phyloP scores from a whole-genome alignment of 306 rosid species.

The Rosa chinensis region DNA sequence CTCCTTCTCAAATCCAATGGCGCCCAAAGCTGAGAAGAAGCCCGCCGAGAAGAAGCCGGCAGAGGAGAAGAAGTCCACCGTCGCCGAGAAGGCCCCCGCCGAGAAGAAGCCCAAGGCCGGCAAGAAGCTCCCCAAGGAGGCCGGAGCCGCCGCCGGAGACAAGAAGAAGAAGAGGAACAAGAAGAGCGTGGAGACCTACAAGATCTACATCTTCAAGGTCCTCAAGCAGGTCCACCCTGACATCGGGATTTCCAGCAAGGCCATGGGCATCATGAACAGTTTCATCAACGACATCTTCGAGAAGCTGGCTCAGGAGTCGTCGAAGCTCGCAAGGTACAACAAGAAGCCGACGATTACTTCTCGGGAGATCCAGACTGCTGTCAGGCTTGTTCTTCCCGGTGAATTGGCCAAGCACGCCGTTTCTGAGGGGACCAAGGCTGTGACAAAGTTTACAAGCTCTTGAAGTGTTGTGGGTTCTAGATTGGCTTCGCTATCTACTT shows the following conservation, averaged over 20 bases:
- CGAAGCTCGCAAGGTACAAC: constrained; percentile 71
- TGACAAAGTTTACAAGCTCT: constrained; percentile 62
- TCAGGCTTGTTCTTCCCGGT: constrained; percentile 65
- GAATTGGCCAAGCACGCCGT: constrained; percentile 74
- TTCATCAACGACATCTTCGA: constrained; percentile 74
- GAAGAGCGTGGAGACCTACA: constrained; percentile 70
- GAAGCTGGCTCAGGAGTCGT: constrained; percentile 73
- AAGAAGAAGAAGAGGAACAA: constrained; percentile 73
- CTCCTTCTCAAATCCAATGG: background rate
- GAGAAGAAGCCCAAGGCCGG: constrained; percentile 85
- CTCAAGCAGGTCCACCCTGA: constrained; percentile 74
- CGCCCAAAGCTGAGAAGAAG: constrained; percentile 29
- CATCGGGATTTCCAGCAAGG: constrained; percentile 74
- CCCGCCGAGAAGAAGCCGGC: constrained; percentile 66
- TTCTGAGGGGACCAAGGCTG: constrained; percentile 76
- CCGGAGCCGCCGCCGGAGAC: constrained; percentile 48
- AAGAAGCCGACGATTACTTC: constrained; percentile 76
- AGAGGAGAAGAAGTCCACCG: constrained; percentile 43
- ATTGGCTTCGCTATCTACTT: background rate
- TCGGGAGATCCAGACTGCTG: constrained; percentile 76
- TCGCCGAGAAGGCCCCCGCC: constrained; percentile 65
- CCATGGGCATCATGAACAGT: constrained; percentile 79
- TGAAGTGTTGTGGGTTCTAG: background rate
- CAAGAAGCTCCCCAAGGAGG: constrained; percentile 72
- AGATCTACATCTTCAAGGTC: constrained; percentile 79